Conservation (phyloP, 2,329 filamentous ascomycete genomes). For the Neurospora sp. region DNA sequence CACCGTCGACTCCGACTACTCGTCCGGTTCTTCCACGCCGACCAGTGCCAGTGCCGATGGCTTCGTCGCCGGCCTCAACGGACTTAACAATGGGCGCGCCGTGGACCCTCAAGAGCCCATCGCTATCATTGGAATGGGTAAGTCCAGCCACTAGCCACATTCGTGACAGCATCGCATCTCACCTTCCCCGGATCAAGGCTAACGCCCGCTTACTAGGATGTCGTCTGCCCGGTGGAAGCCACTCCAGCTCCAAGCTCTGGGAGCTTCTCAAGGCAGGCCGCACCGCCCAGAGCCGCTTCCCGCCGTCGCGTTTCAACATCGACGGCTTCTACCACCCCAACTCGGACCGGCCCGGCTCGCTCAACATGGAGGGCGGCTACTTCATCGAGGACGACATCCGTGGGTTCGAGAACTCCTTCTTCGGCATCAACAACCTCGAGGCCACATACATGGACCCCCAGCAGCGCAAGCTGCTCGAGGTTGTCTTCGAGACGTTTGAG, state of each 20-base stretch:
- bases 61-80: not conserved
- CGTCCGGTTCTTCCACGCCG: not conserved
- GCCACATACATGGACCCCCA: constrained; percentile 32
- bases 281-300: constrained; percentile 3
- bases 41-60: not conserved
- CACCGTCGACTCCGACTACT: not conserved
- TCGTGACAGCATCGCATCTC: not conserved
- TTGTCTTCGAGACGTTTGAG: constrained; percentile 32
- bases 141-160: not conserved
- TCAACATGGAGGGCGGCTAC: constrained; percentile 16
- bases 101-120: not conserved
- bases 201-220: not conserved
- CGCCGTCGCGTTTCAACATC: constrained; percentile 16
- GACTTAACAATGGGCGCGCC: not conserved
- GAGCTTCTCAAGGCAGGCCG: constrained; percentile 3
- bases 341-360: constrained; percentile 14
- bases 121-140: not conserved
- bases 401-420: constrained; percentile 29
- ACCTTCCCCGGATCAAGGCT: no score
- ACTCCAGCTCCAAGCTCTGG: constrained; percentile 5
- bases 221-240: constrained; percentile 5
- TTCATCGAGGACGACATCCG: constrained; percentile 20
- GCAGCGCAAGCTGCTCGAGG: constrained; percentile 29
- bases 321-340: constrained; percentile 15
- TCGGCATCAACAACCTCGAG: constrained; percentile 28